Conservation (phyloP, 306 rosid species). For the Quercus gilva region DNA sequence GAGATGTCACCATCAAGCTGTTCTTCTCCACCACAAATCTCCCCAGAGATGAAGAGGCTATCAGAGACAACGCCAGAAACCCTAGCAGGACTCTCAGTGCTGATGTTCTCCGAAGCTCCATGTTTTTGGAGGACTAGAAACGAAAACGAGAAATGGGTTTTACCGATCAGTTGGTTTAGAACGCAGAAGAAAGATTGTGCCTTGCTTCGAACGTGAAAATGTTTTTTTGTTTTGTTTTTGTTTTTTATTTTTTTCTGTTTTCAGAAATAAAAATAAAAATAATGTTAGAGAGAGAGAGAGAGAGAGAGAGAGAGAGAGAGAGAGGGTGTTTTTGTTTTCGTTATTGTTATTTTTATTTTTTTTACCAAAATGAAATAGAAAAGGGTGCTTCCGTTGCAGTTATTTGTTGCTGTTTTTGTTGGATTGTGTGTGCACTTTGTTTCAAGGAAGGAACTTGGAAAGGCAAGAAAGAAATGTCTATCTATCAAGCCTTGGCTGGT, state of each 20-base stretch:
- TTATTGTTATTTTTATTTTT: neutral
- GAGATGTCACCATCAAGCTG: conserved; percentile 89
- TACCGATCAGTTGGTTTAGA: conserved; percentile 11
- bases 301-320: too few species aligned
- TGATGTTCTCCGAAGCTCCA: conserved; percentile 62
- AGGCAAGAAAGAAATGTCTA: neutral
- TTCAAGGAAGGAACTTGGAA: neutral
- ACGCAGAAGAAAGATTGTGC: conserved; percentile 6
- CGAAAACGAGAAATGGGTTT: conserved; percentile 10
- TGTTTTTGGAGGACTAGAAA: conserved; percentile 12
- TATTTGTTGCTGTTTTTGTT: neutral
- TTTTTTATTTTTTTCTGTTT: neutral
- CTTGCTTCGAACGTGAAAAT: conserved; percentile 6
- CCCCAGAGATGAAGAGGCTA: conserved; percentile 45
- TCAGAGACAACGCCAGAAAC: conserved; percentile 53
- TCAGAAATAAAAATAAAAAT: neutral
- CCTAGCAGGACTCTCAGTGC: conserved; percentile 51
- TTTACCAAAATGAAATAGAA: neutral
- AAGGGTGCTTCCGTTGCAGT: neutral
- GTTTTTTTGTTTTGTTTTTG: neutral
- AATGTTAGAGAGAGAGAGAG: too few species aligned
- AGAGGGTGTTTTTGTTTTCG: neutral
- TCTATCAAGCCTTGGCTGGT: neutral
- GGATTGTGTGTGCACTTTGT: neutral
- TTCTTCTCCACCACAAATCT: conserved; percentile 97